Evolutionary conservation across 257 asterid species (phyloP).

Genomic region (Eucommia ulmoides): DNA sequence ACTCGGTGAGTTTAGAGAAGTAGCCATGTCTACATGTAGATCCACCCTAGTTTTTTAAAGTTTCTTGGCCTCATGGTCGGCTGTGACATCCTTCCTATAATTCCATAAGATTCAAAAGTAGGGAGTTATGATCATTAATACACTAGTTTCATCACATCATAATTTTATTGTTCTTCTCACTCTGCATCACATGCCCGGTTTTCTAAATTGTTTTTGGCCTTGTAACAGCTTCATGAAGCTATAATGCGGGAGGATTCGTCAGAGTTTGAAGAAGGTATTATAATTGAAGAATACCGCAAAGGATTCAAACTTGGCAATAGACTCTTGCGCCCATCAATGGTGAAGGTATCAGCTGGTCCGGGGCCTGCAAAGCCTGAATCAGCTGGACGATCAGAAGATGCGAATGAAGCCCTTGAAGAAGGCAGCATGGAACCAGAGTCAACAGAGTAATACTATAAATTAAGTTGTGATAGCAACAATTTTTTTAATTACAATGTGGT

Average conservation of each 20-base stretch:
- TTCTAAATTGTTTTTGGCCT: slow-evolving; percentile 9
- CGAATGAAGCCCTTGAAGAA: slow-evolving; percentile 17
- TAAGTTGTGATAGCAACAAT: background rate
- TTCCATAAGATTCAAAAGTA: background rate
- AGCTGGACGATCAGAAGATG: slow-evolving; percentile 22
- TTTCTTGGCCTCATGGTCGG: too few species aligned
- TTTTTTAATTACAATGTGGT: background rate
- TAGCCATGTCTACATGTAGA: background rate
- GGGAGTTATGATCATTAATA: background rate
- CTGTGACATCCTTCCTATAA: too few species aligned
- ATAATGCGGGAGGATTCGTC: slow-evolving; percentile 83
- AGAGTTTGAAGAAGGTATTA: slow-evolving; percentile 54
- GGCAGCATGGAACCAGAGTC: slow-evolving; percentile 22
- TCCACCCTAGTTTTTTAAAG: too few species aligned
- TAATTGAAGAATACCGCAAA: slow-evolving; percentile 62
- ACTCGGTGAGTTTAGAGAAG: slow-evolving; percentile 46
- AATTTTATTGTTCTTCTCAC: background rate
- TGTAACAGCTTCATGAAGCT: slow-evolving; percentile 71
- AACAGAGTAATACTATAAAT: slow-evolving; percentile 12
- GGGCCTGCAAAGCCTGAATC: slow-evolving; percentile 55
- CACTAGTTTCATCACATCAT: background rate
- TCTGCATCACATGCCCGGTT: background rate
- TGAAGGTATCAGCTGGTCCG: slow-evolving; percentile 85
- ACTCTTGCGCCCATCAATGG: slow-evolving; percentile 87
- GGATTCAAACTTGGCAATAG: slow-evolving; percentile 72